Base-by-base conservation (phyloP, 2,329 filamentous ascomycete genomes). In the Diaporthe eres region DNA sequence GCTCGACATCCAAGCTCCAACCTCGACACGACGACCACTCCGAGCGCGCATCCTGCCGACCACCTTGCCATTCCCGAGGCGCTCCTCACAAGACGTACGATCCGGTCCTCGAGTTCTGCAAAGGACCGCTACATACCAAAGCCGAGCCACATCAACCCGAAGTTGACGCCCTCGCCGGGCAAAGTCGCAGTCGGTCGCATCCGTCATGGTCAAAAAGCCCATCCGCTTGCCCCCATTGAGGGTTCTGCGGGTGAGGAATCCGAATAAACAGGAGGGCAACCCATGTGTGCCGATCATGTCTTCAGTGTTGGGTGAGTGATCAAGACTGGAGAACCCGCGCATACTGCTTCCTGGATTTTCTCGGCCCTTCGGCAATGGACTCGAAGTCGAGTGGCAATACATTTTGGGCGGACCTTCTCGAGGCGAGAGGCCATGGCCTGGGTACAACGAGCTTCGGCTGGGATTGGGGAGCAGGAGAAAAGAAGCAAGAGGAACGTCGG, bases 221-320 rank as follows among this genome's bases (percentile, higher is more conserved):
- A 90, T 91, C 63, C 89, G 89, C 61, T 86, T 93, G 2, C 89
- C 90, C 76, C 90, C 91, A 2, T 83, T 92, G 76, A 87, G 88
- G 81, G 81, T 81, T 49, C 86, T 92, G 72, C 89, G 89, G 77
- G 89, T 92, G 77, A 86, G 87, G 80, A 84, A 88, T 76, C 87
- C 89, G 28, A 90, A 89, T 82, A 85, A 85, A 76, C 80, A 84
- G 78, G 82, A 85, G 71, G 84, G 87, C 77, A 89, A 89, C 79
- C 89, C 89, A 8, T 92, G 90, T 80, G 82, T 91, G 68, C 81
- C 83, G 63, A 85, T 90, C 82, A 92, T 92, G 90, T 87, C 88
- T 31, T 87, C 87, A 22, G 89, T 92, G 25, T 86, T 92, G 49
- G 86, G 89, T 91, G 85, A 67, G 85, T 83, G n/a, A 78, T 80